Base-by-base conservation (phyloP, 495 filamentous ascomycete species). In the Clavariopsis aquatica region DNA sequence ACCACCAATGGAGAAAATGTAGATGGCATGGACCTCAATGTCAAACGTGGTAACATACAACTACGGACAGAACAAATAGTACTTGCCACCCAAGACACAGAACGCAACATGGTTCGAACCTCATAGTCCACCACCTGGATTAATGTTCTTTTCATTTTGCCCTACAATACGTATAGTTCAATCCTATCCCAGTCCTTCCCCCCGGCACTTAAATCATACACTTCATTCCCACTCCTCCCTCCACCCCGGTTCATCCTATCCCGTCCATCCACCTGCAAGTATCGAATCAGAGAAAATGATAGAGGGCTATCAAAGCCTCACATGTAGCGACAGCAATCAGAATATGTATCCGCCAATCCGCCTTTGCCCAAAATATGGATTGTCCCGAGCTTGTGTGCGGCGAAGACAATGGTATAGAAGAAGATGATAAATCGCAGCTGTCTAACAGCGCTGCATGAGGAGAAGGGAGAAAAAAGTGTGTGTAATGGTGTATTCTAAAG, bases 191-290 rank as follows among this genome's bases (percentile, higher is more conserved):
- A 47, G 7, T 7, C 19, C 7, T 47, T 47, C 5, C 20, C 15
- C 43, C 43, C 20, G n/a, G 36, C 36, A n/a, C 43, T 34, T 34
- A 34, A 47, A 47, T 47, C 43, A 47, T 47, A 47, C 43, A 47
- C 15, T 47, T 47, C 43, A 47, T 34, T 34, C 31, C 31, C 5
- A 6, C 31, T 34, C 12, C n/a, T n/a, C n/a, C n/a, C n/a, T n/a
- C n/a, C n/a, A n/a, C n/a, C n/a, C n/a, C n/a, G n/a, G n/a, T n/a
- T n/a, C n/a, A n/a, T n/a, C n/a, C n/a, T n/a, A n/a, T n/a, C n/a
- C n/a, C n/a, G n/a, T n/a, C n/a, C n/a, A n/a, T 34, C 31, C 31
- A 34, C 12, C 12, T 6, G 6, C 31, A 34, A 5, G 12, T 53
- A 3, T 47, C 20, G 15, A 41, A 24, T 4, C 28, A 3, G 51